Base-by-base conservation (phyloP, 495 filamentous ascomycete genomes). In the Umbilicaria muhlenbergii region DNA sequence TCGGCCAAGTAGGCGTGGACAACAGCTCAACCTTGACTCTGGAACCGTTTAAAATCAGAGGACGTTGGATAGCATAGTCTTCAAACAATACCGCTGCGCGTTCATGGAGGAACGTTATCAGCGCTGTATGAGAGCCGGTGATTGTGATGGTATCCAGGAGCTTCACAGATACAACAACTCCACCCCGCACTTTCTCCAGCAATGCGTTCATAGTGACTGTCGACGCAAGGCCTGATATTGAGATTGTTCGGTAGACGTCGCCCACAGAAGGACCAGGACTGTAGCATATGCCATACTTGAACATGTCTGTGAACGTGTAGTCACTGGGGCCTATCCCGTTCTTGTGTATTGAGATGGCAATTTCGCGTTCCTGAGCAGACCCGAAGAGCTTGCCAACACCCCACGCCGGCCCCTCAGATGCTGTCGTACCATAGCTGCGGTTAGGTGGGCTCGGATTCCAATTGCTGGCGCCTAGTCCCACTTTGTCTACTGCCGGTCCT, bases 1-100 rank as follows among this genome's bases (percentile, higher is more conserved):
- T 47, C 3, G 52, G 52, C 39, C 40, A 52, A 10, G 52, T 55
- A 3, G 52, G 52, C 1, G 49, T 50, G 0, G 42, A 32, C 2
- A 55, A 11, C 0, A 49, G 18, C 1, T 5, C 12, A 0, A 52
- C 43, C 1, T 39, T n/a, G 0, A 21, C 41, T 11, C 5, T 2
- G 10, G 11, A 0, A 19, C 33, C 33, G 12, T 17, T 11, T 19
- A 52, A 40, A 0, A 5, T 18, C 0, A 47, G 11, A 3, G 39
- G 40, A 31, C 38, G 21, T 3, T 32, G 3, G 5, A 38, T 36
- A 12, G 47, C 47, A 34, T 41, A 31, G 13, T 34, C 15, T 4
- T 43, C 47, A 10, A 44, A 45, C 3, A 15, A 41, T 2, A 36
- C 11, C 1, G 52, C 52, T 3, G 21, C 28, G 12, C 33, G 17